Conservation (phyloP, 2,329 filamentous ascomycete species). For the Penicillium sp. region DNA sequence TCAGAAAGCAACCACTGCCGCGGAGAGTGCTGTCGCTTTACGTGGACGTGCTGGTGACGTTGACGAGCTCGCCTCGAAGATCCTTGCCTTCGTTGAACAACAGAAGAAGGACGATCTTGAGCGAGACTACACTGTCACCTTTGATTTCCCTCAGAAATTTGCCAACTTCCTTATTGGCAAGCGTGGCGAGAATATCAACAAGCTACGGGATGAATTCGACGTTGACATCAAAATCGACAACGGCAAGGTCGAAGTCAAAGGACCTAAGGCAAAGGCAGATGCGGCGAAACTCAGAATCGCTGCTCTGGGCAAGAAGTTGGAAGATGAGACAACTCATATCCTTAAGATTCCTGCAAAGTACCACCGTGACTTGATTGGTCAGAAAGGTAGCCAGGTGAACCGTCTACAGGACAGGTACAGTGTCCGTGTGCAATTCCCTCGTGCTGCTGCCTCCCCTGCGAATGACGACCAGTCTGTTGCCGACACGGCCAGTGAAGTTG, state of each 20-base stretch:
- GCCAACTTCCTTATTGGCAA: conserved; percentile 77
- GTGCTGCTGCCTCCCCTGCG: conserved; percentile 44
- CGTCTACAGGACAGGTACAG: conserved; percentile 88
- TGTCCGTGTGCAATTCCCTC: conserved; percentile 94
- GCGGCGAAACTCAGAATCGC: conserved; percentile 78
- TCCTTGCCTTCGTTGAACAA: conserved; percentile 74
- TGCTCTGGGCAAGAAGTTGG: conserved; percentile 72
- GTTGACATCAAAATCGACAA: conserved; percentile 85
- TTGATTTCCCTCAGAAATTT: conserved; percentile 93
- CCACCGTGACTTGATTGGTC: conserved; percentile 89
- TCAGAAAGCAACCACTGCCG: conserved; percentile 45
- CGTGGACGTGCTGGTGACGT: conserved; percentile 73
- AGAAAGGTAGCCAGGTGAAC: conserved; percentile 82
- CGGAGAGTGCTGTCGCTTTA: conserved; percentile 57
- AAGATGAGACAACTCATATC: conserved; percentile 82
- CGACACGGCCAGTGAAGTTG: conserved; percentile 65
- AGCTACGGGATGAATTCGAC: conserved; percentile 65
- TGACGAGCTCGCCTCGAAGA: conserved; percentile 66
- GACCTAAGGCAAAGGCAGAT: conserved; percentile 91
- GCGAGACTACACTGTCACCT: conserved; percentile 77
- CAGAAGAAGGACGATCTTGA: conserved; percentile 93
- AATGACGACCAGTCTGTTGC: conserved; percentile 67
- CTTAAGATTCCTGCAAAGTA: conserved; percentile 92
- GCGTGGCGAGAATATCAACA: conserved; percentile 65
- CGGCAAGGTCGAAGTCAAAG: conserved; percentile 92